These are phyloP conservation scores for Dendrobium huoshanense DNA, from an alignment of 106 monocot genomes.

Conservation along the genomic window DNA sequence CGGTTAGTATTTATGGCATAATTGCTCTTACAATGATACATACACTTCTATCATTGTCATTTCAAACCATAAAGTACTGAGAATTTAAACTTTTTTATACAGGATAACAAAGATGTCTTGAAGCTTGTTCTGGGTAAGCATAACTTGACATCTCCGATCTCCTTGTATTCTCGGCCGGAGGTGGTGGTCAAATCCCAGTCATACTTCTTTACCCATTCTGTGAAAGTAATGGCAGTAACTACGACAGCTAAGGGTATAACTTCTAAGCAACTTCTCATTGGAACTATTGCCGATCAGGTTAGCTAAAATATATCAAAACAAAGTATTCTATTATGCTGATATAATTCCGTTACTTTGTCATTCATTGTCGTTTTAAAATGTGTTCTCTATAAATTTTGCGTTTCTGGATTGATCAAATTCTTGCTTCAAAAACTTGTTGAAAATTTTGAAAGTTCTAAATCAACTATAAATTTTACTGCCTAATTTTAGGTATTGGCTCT, in stretches of 20 bases:
- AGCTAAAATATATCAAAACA: neutral
- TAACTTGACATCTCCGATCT: slow-evolving; percentile 79
- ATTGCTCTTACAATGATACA: neutral
- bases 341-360: neutral
- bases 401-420: neutral
- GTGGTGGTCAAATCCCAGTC: slow-evolving; percentile 76
- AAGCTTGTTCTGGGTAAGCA: slow-evolving; percentile 92
- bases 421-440: neutral
- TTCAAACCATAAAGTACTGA: neutral
- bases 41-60: neutral
- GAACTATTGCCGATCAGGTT: slow-evolving; percentile 91
- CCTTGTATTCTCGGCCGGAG: slow-evolving; percentile 78
- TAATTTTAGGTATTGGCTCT: slow-evolving; percentile 69
- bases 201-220: slow-evolving; percentile 94
- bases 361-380: neutral
- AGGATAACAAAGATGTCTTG: slow-evolving; percentile 95
- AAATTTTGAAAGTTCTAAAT: neutral
- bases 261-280: slow-evolving; percentile 93
- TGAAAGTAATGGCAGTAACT: slow-evolving; percentile 77
- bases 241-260: slow-evolving; percentile 94
- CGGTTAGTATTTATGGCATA: slow-evolving; percentile 36
- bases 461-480: neutral
- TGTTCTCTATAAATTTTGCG: neutral
- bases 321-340: neutral
- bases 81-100: slow-evolving; percentile 10